Evolutionary conservation across 2,329 filamentous ascomycete genomes (phyloP), one percentile per base, ranked within the genome.

Genomic region (Cercospora janseana): DNA sequence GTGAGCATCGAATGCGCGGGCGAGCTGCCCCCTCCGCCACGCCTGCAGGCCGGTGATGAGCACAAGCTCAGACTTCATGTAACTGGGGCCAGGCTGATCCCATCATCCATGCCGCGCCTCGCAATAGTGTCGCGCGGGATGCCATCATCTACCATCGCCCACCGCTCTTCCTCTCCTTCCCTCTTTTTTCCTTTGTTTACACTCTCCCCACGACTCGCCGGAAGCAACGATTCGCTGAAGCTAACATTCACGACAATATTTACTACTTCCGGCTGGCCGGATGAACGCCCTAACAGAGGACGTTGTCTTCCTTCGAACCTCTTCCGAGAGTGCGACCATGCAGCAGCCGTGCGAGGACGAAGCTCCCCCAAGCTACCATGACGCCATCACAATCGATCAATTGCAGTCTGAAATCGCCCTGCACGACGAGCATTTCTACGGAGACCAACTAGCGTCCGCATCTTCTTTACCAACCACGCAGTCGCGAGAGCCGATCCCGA

Each of bases 341-440:
- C 51, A 51, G 56, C 52, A 31, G 16, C 18, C 32, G 18, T 21
- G 32, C 8, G 23, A 41, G n/a, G 26, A 44, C 10, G 34, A 38
- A 18, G 27, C 35, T 20, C 54, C 51, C 13, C 54, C 54, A 3
- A 51, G 50, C 28, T 56, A 56, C 40, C 29, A 45, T 38, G 51
- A 53, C 41, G 47, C 54, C 16, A 42, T 49, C 4, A 37, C 41
- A n/a, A 32, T 46, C 21, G 32, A 49, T 35, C 27, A 41, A 20
- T 38, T 52, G 9, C 40, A 49, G 9, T 41, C 41, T 10, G 49
- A 48, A 18, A 38, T 35, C 29, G 23, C 26, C 2, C 45, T 46
- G 24, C 29, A 58, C 35, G 46, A 53, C 15, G 38, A 52, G 13
- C 15, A 42, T 21, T 51, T 38, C 26, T 53, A 50, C 45, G 23